Evolutionary conservation across 2,329 filamentous ascomycete species (phyloP).

Genomic region (Fusarium nisikadoi): DNA sequence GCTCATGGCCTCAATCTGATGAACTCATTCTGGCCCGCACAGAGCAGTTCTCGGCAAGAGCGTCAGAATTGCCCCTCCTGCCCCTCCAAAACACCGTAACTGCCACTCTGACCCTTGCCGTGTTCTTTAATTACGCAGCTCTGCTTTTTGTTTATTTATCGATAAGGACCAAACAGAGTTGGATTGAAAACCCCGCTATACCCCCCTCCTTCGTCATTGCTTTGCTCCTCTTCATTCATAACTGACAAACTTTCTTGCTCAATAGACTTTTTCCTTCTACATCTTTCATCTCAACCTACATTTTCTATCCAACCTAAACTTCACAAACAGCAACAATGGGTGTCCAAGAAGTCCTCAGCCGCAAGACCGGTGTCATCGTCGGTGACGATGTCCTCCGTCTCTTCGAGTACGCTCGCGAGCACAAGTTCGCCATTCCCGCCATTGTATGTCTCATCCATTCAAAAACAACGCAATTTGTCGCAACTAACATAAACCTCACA

Average conservation of each 20-base stretch:
- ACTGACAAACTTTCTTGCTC: conserved; percentile 40
- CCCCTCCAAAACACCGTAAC: conserved; percentile 21
- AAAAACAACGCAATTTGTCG: background rate
- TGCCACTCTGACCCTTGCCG: conserved; percentile 31
- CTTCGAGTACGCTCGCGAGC: conserved; percentile 90
- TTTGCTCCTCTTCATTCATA: conserved; percentile 33
- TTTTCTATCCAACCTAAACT: conserved; percentile 22
- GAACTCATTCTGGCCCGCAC: conserved; percentile 40
- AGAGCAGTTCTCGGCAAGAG: conserved; percentile 34
- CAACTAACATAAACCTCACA: conserved; percentile 26
- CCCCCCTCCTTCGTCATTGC: conserved; percentile 37
- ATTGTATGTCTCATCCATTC: conserved; percentile 57
- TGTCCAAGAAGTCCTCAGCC: conserved; percentile 57
- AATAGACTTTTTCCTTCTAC: conserved; percentile 34
- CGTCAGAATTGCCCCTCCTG: conserved; percentile 31
- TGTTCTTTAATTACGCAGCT: conserved; percentile 4
- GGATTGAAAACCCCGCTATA: conserved; percentile 44
- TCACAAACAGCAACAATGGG: conserved; percentile 51
- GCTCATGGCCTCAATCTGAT: conserved; percentile 37
- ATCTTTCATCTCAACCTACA: conserved; percentile 34
- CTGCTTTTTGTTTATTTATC: conserved; percentile 35
- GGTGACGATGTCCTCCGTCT: conserved; percentile 69
- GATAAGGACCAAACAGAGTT: conserved; percentile 36
- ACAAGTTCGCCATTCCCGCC: conserved; percentile 89
- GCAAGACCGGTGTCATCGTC: conserved; percentile 65